phyloP scores from a whole-genome alignment of 2,329 filamentous ascomycete genomes.

The Fusarium falciforme region DNA sequence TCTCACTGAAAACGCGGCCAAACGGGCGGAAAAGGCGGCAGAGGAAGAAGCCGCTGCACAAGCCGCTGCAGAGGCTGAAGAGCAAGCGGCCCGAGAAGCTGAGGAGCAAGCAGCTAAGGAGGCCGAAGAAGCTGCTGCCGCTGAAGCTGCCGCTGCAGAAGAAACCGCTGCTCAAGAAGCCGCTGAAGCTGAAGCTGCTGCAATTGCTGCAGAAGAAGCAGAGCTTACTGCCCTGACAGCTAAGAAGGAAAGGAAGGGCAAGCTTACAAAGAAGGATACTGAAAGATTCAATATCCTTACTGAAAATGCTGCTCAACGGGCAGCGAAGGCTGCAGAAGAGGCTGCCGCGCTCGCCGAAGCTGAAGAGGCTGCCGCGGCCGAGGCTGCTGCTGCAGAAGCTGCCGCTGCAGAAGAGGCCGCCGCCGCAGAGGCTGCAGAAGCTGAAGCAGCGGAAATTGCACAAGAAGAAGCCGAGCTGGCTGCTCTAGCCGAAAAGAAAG shows the following conservation, averaged over 20 bases:
- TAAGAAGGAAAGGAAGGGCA: slow-evolving; percentile 51
- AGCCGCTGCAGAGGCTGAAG: slow-evolving; percentile 26
- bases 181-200: slow-evolving; percentile 30
- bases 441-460: slow-evolving; percentile 26
- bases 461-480: slow-evolving; percentile 40
- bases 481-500: slow-evolving; percentile 30
- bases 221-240: slow-evolving; percentile 45
- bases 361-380: slow-evolving; percentile 11
- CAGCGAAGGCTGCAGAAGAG: slow-evolving; percentile 28
- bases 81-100: slow-evolving; percentile 21
- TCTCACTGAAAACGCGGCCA: slow-evolving; percentile 48
- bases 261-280: slow-evolving; percentile 42
- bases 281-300: slow-evolving; percentile 45
- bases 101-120: slow-evolving; percentile 26
- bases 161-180: slow-evolving; percentile 29
- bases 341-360: slow-evolving; percentile 10
- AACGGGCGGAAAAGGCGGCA: slow-evolving; percentile 39
- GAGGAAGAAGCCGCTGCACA: slow-evolving; percentile 35
- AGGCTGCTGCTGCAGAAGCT: slow-evolving; percentile 8
- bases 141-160: slow-evolving; percentile 21
- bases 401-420: slow-evolving; percentile 32
- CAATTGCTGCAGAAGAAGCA: slow-evolving; percentile 38
- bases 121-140: slow-evolving; percentile 8
- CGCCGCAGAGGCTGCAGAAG: slow-evolving; percentile 47
- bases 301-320: slow-evolving; percentile 35